Evolutionary conservation across 2,329 filamentous ascomycete genomes (phyloP), one percentile per base, ranked within the genome.

Genomic region (Rhinocladiella similis): DNA sequence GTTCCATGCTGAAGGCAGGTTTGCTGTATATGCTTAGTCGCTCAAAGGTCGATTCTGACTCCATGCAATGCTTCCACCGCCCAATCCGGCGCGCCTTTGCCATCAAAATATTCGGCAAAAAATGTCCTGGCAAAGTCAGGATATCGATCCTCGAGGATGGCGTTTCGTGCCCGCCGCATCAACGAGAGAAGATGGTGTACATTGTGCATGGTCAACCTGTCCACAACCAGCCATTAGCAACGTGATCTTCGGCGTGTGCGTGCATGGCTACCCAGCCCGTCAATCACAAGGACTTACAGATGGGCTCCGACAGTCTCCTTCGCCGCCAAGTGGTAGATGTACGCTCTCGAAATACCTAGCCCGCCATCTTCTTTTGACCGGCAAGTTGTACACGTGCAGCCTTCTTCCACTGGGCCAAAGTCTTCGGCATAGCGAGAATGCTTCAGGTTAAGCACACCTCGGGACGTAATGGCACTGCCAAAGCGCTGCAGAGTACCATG

Each of bases 281-380:
- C 2, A 19, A 41, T 16, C 38, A 41, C 42, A 43, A 22, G 49
- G 19, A 50, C 75, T 65, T 70, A 79, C 70, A 88, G 68, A 75
- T 88, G 85, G 14, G 95, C 94, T 6, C 93, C 91, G 1, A 90
- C 92, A 0, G 94, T 99, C 78, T 99, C 94, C 75, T 99, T 99
- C 25, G 88, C 88, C 0, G 90, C 87, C 62, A 96, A 85, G 75
- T 99, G 94, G 70, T 97, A 87, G 47, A 97, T 85, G 73, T 91
- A 97, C 3, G 94, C 92, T 61, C 89, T 81, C 2, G 92, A 96
- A 63, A 97, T 83, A 14, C 88, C 90, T 61, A 97, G 76, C 0
- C 89, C 87, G 25, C 88, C 89, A 12, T 62, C 49, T 27, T 88
- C 80, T 45, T 76, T 75, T 16, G 84, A 76, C 50, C 85, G 80